Base-by-base conservation (phyloP, 2,329 filamentous ascomycete genomes). In the Cladosporium sp. region DNA sequence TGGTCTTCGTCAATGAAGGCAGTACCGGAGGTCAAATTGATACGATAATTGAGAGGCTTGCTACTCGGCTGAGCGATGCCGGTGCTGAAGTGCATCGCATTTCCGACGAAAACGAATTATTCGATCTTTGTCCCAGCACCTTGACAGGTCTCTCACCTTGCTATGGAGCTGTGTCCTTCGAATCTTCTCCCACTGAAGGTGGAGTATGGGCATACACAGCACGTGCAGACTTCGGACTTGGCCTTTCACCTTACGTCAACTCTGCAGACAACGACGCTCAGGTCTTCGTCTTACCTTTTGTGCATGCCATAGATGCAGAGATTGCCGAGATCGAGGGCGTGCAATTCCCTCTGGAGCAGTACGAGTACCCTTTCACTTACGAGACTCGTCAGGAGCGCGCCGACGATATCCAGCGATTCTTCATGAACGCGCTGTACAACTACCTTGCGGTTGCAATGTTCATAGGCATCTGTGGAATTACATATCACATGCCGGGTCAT, bases 191-290 rank as follows among this genome's bases (percentile, higher is more conserved):
- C 0, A 83, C 78, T 1, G 88, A 95, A 78, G 91, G 91, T 10
- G 85, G 85, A 1, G 78, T 85, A 49, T 97, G 93, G 93, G 95
- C 95, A 77, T 97, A 97, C 75, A 93, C 91, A 0, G 82, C 97
- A 29, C 84, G 91, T 65, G 88, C 88, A 3, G 93, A 97, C 75
- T 89, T 89, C 44, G 83, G 87, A 0, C 82, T 96, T 65, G 88
- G 89, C n/a, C 76, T 78, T 11, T 85, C 84, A 64, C 88, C 96
- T 67, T 83, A 89, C 68, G 85, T 90, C 37, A 81, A 88, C 37
- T 81, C 81, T 21, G 77, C 82, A 53, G 82, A 84, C 69, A 96
- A 96, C 73, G 90, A 92, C 75, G 87, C 86, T 59, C 84, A 97
- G 76, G 81, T 94, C 26, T 96, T 93, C 72, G 78, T 91, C 52